These are phyloP conservation scores for Aureobasidium sp. DNA, from an alignment of 2,329 filamentous ascomycete genomes.

Conservation along the genomic window DNA sequence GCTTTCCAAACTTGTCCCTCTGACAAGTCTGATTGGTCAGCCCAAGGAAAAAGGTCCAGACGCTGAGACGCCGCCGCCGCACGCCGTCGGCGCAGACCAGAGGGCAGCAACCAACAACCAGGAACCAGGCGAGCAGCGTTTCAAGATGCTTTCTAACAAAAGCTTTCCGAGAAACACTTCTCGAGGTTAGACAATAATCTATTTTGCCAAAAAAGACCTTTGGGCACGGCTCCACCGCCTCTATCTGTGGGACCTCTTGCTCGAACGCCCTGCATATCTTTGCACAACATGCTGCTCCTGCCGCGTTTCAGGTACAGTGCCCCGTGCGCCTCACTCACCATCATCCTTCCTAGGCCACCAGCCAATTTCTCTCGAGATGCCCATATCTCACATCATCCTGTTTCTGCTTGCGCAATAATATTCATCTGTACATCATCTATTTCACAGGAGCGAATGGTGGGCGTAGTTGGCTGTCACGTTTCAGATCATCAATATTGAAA, in stretches of 20 bases:
- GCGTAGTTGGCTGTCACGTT: constrained; percentile 3
- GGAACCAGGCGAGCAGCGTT: neutral
- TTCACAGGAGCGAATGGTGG: neutral
- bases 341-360: constrained; percentile 4
- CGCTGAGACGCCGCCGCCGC: neutral
- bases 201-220: neutral
- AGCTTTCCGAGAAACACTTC: neutral
- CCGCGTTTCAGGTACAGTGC: constrained; percentile 11
- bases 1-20: neutral
- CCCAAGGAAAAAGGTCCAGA: neutral
- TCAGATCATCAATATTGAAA: neutral
- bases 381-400: neutral
- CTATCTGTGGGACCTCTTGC: neutral
- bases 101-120: neutral
- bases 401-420: neutral
- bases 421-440: neutral
- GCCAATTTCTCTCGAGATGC: neutral
- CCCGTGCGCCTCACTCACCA: neutral
- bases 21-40: neutral
- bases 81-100: neutral
- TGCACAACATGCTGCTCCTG: constrained; percentile 1
- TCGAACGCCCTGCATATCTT: neutral
- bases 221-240: neutral
- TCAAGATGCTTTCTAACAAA: neutral
- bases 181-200: neutral